phyloP scores from a whole-genome alignment of 2,329 filamentous ascomycete genomes.

The Aureobasidium sp. region DNA sequence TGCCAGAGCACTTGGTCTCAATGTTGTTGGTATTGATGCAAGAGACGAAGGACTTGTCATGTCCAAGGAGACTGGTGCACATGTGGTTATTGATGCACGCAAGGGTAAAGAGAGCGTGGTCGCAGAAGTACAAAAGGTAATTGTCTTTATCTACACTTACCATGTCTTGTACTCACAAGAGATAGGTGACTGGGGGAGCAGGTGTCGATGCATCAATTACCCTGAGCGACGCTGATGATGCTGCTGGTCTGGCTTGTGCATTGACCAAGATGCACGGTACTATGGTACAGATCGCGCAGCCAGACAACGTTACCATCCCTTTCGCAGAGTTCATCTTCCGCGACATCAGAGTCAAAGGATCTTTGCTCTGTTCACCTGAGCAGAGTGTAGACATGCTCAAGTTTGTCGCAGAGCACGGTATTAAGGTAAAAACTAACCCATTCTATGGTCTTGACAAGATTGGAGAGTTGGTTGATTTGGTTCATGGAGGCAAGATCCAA shows the following conservation, averaged over 20 bases:
- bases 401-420: slow-evolving; percentile 28
- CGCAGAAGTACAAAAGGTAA: slow-evolving; percentile 35
- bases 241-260: slow-evolving; percentile 44
- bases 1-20: slow-evolving; percentile 41
- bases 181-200: slow-evolving; percentile 32
- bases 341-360: slow-evolving; percentile 42
- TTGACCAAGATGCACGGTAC: slow-evolving; percentile 52
- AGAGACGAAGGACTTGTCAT: slow-evolving; percentile 45
- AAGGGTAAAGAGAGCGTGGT: slow-evolving; percentile 40
- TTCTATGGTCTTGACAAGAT: slow-evolving; percentile 47
- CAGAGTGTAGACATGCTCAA: slow-evolving; percentile 27
- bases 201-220: slow-evolving; percentile 47
- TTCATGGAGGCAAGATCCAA: slow-evolving; percentile 44
- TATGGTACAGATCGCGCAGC: slow-evolving; percentile 51
- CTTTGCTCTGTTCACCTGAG: slow-evolving; percentile 24
- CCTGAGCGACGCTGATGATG: slow-evolving; percentile 42
- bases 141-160: background rate
- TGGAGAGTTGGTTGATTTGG: slow-evolving; percentile 40
- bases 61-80: slow-evolving; percentile 38
- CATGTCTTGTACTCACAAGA: background rate
- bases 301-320: slow-evolving; percentile 29
- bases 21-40: slow-evolving; percentile 47
- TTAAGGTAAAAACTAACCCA: slow-evolving; percentile 42
- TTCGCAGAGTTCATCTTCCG: slow-evolving; percentile 44
- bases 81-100: slow-evolving; percentile 45